Evolutionary conservation across 2,329 filamentous ascomycete genomes (phyloP), one percentile per base, ranked within the genome.

Genomic region (Phyllachora maydis): DNA sequence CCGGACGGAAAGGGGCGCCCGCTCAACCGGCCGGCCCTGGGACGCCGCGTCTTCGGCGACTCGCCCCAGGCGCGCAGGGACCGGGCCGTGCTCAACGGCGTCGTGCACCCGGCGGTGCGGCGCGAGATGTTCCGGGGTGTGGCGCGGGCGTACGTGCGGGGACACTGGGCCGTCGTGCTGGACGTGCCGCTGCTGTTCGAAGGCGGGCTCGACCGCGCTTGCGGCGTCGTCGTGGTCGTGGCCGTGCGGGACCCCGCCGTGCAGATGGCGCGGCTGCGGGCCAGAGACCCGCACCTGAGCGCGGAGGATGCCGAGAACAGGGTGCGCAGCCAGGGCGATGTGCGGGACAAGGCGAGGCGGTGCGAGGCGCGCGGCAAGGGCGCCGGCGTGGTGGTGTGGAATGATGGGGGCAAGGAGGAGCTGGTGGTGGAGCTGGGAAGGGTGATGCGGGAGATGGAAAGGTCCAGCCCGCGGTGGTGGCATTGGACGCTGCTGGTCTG

Each of bases 171-270:
- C 0, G 81, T 92, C 4, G 74, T 98, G 17, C 58, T 95, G 10
- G 88, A 98, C 42, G 72, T 98, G 6, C 88, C 88, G 24, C 54
- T 98, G 25, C 59, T 98, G 19, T 93, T 93, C 37, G 88, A 98
- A 56, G 74, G 69, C 35, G 68, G 70, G 3, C 70, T 92, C 47
- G 88, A 98, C 46, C 55, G 68, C 19, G 65, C 91, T 34, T 93
- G 83, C 41, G 82, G 82, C 4, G 71, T 69, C 0, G 75, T 91
- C 10, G 50, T 92, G 29, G 82, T 98, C 0, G 85, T 95, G 2
- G 82, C 74, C 0, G 82, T 95, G 11, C 56, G 52, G 8, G 78
- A 92, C 35, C 72, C 78, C 0, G 64, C 59, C 30, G 61, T 83
- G 22, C 88, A 98, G 56, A 85, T 93, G 64, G 51, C 62, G 39